phyloP scores from a whole-genome alignment of 768 basidiomycete species.

The Ephemerocybe angulata region DNA sequence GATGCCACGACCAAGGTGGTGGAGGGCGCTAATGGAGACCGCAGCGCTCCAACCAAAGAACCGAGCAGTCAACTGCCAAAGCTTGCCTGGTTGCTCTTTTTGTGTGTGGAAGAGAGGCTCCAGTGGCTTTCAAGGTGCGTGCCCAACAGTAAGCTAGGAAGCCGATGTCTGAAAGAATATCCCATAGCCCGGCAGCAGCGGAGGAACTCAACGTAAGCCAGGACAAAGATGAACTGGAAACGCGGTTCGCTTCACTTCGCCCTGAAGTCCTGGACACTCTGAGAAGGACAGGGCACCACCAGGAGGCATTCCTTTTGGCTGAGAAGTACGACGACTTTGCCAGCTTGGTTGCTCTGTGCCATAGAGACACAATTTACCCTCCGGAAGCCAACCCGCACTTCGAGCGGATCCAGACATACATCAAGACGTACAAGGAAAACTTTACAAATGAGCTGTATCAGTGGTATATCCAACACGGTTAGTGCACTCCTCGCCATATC shows the following conservation, averaged over 20 bases:
- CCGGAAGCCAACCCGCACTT: constrained; percentile 63
- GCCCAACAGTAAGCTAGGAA: too few relatives aligned
- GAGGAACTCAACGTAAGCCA: constrained; percentile 48
- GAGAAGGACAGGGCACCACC: constrained; percentile 61
- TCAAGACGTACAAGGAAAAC: constrained; percentile 72
- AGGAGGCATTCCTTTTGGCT: constrained; percentile 76
- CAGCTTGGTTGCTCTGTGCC: constrained; percentile 80
- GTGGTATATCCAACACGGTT: constrained; percentile 91
- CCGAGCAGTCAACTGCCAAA: constrained; percentile 57
- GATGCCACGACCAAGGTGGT: constrained; percentile 52
- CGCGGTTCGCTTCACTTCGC: constrained; percentile 66
- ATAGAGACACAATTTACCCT: constrained; percentile 60
- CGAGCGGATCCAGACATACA: constrained; percentile 62
- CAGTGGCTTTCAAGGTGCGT: constrained; percentile 63
- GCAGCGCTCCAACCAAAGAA: constrained; percentile 28
- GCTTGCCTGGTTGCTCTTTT: constrained; percentile 60
- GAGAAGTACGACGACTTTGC: constrained; percentile 85
- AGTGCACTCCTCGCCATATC: constrained; percentile 13
- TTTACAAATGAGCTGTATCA: constrained; percentile 89
- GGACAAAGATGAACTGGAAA: constrained; percentile 57
- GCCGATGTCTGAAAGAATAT: too few relatives aligned
- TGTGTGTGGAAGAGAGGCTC: constrained; percentile 63
- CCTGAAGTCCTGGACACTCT: constrained; percentile 78
- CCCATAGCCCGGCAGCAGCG: constrained; percentile 46
- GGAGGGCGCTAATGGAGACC: constrained; percentile 29